Base-by-base conservation (phyloP, 139 green algal genomes). In the Chlamydomonas schloesseri region DNA sequence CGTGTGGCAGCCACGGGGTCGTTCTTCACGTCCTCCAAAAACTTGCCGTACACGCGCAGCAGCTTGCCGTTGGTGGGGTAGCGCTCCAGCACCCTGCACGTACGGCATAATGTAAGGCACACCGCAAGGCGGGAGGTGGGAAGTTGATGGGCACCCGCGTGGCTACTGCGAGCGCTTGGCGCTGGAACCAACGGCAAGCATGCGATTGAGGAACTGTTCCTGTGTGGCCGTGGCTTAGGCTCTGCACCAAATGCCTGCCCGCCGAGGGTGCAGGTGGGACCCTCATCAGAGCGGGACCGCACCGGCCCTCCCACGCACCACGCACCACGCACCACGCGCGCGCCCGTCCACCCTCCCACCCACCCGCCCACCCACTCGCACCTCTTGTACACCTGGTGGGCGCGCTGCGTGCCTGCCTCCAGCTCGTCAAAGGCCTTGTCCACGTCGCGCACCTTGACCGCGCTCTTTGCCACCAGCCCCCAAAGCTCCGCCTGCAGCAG, bases 1-100 rank as follows among this genome's bases (percentile, higher is more conserved):
- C 80, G 64, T 31, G 73, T 58, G 3, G 87, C 87, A 0, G 71
- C 81, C 64, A 23, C 23, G 65, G 84, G 37, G 71, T 89, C 88
- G 69, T 88, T 87, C 34, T 76, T 71, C 2, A 89, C 80, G 2
- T 89, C 88, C 72, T 91, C 88, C 37, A 88, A 74, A 67, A 91
- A 91, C 36, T 83, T 85, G 79, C 84, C 88, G 65, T 91, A 91
- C 69, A 58, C 80, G 55, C 65, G 76, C 26, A 83, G 76, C 46
- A 88, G 79, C 65, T 85, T 85, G 79, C 65, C 79, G 79, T 85
- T 85, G 64, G 65, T 76, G 23, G 79, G 79, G 83, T 91, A 91
- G 36, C 81, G 75, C 34, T 93, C 71, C 31, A 91, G 18, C 29
- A 91, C 62, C 67, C 68, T 83, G 26, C 53, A 68, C 6, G 28